Evolutionary conservation across 179 eudicot species (phyloP), one percentile per base, ranked within the genome.

Genomic region (Vitellaria paradoxa): DNA sequence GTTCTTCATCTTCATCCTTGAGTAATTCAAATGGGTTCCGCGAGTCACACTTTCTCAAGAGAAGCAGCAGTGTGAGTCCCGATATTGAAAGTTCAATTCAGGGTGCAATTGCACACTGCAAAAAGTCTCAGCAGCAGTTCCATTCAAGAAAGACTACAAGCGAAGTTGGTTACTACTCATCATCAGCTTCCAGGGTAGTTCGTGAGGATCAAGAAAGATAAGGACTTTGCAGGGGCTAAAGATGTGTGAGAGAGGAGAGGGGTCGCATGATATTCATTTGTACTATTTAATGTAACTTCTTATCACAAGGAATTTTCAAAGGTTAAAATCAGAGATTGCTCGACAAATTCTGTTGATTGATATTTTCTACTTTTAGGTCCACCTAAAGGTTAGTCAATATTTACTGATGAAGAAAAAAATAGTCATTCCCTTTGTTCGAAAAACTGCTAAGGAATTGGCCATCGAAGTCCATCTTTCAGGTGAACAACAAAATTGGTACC

Each of bases 101-200:
- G 81, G 87, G 94, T 21, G 97, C 97, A 0, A 92, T 92, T 89
- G 91, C 92, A 52, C 88, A 92, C 52, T 92, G 97, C 81, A 93
- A 91, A 70, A 84, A 77, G 71, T 93, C 97, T 15, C 87, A 82
- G 12, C 77, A 83, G 76, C 79, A 85, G 65, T 37, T 73, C 10
- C 80, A 80, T 47, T 76, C 85, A 24, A 76, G 88, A 67, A 88
- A 87, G 76, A 84, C 83, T 6, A 57, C 76, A 62, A 87, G 87
- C 76, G 87, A 86, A 71, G 45, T 83, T 63, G 86, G 85, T 74
- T 80, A 82, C 69, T 86, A 79, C 77, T 86, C 91, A 24, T 80
- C 87, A 71, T 79, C 91, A 46, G 83, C 89, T 70, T 83, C 93
- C 17, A 88, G 84, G 67, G 76, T 84, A 70, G 55, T 77, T n/a